Base-by-base conservation (phyloP, 306 rosid genomes). In the Carpinus viminea region DNA sequence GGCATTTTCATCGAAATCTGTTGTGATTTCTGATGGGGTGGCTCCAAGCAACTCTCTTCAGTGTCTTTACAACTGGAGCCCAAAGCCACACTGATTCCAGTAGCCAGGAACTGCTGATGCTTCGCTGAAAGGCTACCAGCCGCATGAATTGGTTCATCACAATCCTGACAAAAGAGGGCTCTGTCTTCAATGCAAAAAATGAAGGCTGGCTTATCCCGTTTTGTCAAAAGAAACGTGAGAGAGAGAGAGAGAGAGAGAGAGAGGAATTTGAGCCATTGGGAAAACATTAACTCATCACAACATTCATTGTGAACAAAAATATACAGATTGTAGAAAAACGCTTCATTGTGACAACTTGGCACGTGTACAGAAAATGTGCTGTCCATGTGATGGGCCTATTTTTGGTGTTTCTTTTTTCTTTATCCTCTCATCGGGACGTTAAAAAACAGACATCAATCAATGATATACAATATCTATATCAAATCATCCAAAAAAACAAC, bases 111-210 rank as follows among this genome's bases (percentile, higher is more conserved):
- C 43, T 98, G 91, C 88, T 93, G 99, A 81, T 95, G 99, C 83
- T 91, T 91, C 11, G 97, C 93, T 36, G 99, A 85, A 78, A 86
- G 94, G 79, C 90, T 89, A 21, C 90, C 90, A 3, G 88, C 87
- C 50, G 87, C 73, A 80, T 95, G 99, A 77, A 93, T 89, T 28
- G 97, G 81, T 78, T 91, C 99, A 77, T 95, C 98, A n/a, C 99
- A 95, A 46, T 93, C 98, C 81, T 95, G 87, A 78, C 99, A 95
- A 70, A 95, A 88, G 11, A 95, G 93, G 51, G 99, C 99, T 84
- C 98, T 91, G 85, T 95, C 99, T 83, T 95, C 97, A n/a, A 95
- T 96, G 72, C 99, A 95, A 80, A 95, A 95, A 80, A 95, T 95
- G 84, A 95, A 93, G 70, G 99, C 98, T 47, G 96, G 76, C 93